These are phyloP conservation scores for Fusarium albosuccineum DNA, from an alignment of 2,329 filamentous ascomycete species.

Conservation along the genomic window DNA sequence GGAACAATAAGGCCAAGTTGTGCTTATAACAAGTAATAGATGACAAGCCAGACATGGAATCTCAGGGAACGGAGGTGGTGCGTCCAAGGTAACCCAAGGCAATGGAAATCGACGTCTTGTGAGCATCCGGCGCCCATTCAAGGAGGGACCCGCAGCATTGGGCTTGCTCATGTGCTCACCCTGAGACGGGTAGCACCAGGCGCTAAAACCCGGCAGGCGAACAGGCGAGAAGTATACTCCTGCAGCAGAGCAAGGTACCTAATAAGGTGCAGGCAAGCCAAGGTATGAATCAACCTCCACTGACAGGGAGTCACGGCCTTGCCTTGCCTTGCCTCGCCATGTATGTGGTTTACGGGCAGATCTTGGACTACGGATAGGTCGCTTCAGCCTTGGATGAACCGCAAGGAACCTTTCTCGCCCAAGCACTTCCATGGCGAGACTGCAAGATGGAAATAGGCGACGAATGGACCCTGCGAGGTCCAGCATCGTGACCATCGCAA, in stretches of 20 bases:
- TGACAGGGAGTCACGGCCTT: slow-evolving; percentile 16
- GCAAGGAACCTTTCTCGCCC: slow-evolving; percentile 1
- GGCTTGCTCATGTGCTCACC: slow-evolving; percentile 64
- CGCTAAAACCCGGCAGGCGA: slow-evolving; percentile 20
- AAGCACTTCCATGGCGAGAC: background rate
- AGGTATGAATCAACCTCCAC: slow-evolving; percentile 6
- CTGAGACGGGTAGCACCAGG: slow-evolving; percentile 52
- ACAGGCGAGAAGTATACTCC: slow-evolving; percentile 25
- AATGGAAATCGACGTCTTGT: slow-evolving; percentile 40
- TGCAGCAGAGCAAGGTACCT: slow-evolving; percentile 18
- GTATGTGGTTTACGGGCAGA: background rate
- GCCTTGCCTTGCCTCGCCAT: slow-evolving; percentile 6
- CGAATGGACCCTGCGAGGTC: background rate
- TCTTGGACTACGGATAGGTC: slow-evolving; percentile 11
- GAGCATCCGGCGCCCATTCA: slow-evolving; percentile 36
- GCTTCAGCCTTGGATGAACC: slow-evolving; percentile 14
- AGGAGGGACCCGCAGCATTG: slow-evolving; percentile 54
- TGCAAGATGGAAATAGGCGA: background rate
- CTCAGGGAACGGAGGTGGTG: slow-evolving; percentile 11
- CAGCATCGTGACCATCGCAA: background rate
- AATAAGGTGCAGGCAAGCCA: slow-evolving; percentile 11
- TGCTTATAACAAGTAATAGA: slow-evolving; percentile 3
- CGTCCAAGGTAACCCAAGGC: slow-evolving; percentile 13
- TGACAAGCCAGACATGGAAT: background rate
- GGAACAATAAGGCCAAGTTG: background rate